These are phyloP conservation scores for Chlamydomonas urium DNA, from an alignment of 139 green algal genomes.

Conservation along the genomic window DNA sequence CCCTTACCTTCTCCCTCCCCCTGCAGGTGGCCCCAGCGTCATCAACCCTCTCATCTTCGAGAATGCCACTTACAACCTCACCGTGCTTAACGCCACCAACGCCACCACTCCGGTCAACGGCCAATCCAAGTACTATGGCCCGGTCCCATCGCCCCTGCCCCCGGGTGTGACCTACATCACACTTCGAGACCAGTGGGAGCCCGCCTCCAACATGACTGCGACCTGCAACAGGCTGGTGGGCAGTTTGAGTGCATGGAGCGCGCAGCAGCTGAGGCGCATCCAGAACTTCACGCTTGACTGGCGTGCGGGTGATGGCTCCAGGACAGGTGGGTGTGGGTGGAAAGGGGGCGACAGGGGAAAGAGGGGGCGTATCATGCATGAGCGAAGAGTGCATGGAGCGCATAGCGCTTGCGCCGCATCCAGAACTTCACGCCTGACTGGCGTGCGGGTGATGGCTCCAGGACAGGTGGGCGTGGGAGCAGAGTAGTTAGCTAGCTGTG, in stretches of 20 bases:
- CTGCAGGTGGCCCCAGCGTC: too few relatives aligned
- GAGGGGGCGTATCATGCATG: too few relatives aligned
- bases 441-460: slow-evolving; percentile 37
- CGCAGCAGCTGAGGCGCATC: neutral
- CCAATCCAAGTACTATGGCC: slow-evolving; percentile 10
- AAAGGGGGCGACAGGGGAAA: too few relatives aligned
- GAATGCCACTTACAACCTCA: neutral
- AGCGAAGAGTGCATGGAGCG: neutral
- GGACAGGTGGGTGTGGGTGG: too few relatives aligned
- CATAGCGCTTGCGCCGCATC: neutral
- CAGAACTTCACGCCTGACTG: slow-evolving; percentile 29
- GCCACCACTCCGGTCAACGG: too few relatives aligned
- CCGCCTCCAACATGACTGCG: neutral
- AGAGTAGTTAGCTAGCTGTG: too few relatives aligned
- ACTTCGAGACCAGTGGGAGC: neutral
- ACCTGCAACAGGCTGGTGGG: neutral
- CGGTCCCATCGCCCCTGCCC: neutral
- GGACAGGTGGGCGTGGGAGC: too few relatives aligned
- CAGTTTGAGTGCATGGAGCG: neutral
- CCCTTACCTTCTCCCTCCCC: too few relatives aligned
- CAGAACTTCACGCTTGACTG: slow-evolving; percentile 29
- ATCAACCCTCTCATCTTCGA: slow-evolving; percentile 6
- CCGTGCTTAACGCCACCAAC: neutral
- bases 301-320: slow-evolving; percentile 37
- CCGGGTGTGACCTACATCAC: neutral